Percentiles rank a stretch among this genome's conserved stretches.
Evolutionary conservation across 257 asterid genomes (phyloP).

Genomic region (Solanum verrucosum): DNA sequence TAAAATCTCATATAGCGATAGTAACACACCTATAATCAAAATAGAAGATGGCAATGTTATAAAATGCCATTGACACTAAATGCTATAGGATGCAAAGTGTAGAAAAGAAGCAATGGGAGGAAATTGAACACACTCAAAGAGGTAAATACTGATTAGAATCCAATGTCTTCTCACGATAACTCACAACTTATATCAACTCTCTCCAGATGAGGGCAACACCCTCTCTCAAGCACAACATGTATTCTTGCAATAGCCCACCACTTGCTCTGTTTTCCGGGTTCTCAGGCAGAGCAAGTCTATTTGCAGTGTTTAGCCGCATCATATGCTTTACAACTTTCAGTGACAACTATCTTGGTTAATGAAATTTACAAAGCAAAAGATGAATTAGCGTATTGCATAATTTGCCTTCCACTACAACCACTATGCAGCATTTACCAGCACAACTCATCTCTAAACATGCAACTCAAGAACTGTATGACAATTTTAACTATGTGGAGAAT

Average conservation of each 20-base stretch:
- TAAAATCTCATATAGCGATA: constrained; percentile 82
- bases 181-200: background rate
- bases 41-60: background rate
- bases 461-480: no score
- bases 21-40: constrained; percentile 69
- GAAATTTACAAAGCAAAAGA: no score
- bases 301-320: no score
- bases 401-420: no score
- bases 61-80: background rate
- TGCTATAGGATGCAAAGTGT: background rate
- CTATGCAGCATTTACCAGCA: no score
- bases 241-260: background rate
- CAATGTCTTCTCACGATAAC: background rate
- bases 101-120: background rate
- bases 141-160: background rate
- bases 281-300: no score
- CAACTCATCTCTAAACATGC: no score
- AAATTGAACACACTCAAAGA: background rate
- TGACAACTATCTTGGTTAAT: no score
- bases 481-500: no score
- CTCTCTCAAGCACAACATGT: background rate
- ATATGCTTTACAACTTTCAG: no score
- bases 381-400: no score
- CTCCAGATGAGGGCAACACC: background rate
- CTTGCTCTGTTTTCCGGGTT: no score